Evolutionary conservation across 164 flowering plant species (phyloP), one percentile per base, ranked within the genome.

Genomic region (Kingdonia uniflora): DNA sequence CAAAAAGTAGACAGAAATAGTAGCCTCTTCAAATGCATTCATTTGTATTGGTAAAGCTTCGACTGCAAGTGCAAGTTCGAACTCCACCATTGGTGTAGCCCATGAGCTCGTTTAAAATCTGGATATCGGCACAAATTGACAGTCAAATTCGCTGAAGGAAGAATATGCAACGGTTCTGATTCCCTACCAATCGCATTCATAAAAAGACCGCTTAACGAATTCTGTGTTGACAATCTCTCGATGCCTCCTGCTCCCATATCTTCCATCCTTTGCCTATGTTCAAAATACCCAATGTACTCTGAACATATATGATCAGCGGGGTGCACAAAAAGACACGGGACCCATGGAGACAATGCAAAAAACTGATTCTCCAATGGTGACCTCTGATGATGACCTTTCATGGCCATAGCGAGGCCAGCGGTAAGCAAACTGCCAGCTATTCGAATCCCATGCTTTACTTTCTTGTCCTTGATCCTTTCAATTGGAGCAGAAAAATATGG

Each of bases 61-160:
- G 69, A 71, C 53, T 74, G 54, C 57, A 82, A 46, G 17, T 65
- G 53, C 47, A 65, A 42, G 50, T 83, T 79, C 22, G 74, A 69
- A 29, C 63, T 65, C 84, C 84, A 82, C 90, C 95, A 83, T 54
- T 82, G 95, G 48, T 78, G 81, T 64, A 86, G 75, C 19, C 85
- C 95, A 63, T 86, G 90, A 22, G 85, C 85, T 46, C 56, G 43
- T 52, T 68, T 79, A 38, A 80, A 75, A 61, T 69, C 74, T 11
- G 61, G 61, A 0, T 69, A 44, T 26, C 63, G 77, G 37, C 64
- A 63, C 44, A 49, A 37, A 61, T 86, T 83, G 14, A 69, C 44
- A 0, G 71, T 72, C 49, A 85, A 59, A 61, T 60, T 58, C 12
- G 87, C 92, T 0, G 89, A 84, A 8, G 96, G 87, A 67, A 87